Evolutionary conservation across 306 rosid genomes (phyloP), one percentile per base, ranked within the genome.

Genomic region (Fragaria iinumae): DNA sequence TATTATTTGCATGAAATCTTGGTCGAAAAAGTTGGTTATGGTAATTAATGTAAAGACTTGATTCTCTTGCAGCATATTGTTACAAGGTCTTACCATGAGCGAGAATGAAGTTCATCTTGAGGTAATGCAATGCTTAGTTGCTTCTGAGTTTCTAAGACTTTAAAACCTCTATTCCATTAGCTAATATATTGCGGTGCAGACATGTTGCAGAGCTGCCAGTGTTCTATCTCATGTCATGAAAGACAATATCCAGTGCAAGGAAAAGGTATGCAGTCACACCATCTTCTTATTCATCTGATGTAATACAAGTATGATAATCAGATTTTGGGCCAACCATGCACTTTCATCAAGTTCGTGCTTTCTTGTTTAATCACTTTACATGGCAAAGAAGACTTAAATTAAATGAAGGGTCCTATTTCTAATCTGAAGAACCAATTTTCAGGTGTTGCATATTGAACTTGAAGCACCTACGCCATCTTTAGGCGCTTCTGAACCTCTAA

Each of bases 191-290:
- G 71, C 67, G 62, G 39, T 82, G 85, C 91, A 92, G 99, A 89
- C 88, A 75, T 95, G 93, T 84, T 83, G 93, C 88, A 89, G 99
- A 87, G 99, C 97, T 52, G 97, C 97, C 52, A 90, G 96, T 77
- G 97, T 95, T 84, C 97, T 95, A 71, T 84, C 99, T 57, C 93
- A 92, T 86, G 85, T 92, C 76, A 83, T 95, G 81, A 88, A 90
- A 84, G 95, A 89, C 86, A 87, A 95, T 82, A 84, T 75, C 81
- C 92, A 84, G 69, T 88, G 97, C 97, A 95, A 95, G 87, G 97
- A 92, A 88, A 89, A 84, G 97, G 99, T 95, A 90, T 73, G 88
- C 76, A 38, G 71, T 53, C 75, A 27, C 17, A 73, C 72, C 49
- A 50, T 53, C 27, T 64, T 60, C 81, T 80, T 20, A 36, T 78